Conservation (phyloP, 768 basidiomycete species). For the Clitopilus passeckerianus region DNA sequence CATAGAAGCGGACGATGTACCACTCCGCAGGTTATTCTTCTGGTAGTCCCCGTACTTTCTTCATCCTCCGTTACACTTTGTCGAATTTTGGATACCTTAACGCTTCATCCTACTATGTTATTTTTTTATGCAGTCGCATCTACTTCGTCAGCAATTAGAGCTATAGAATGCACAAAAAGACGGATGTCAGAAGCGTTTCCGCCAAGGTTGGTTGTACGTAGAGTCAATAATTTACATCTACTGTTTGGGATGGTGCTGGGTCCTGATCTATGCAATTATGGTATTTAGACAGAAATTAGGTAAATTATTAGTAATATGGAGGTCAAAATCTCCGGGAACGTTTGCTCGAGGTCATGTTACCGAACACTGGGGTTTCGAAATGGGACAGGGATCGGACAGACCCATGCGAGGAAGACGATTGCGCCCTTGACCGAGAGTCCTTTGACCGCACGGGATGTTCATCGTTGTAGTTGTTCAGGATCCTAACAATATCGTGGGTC, state of each 20-base stretch:
- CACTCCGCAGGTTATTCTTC: constrained; percentile 48
- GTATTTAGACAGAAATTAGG: not conserved
- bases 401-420: no score
- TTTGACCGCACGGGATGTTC: constrained; percentile 55
- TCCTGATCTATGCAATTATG: not conserved
- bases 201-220: no score
- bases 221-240: no score
- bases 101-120: not conserved
- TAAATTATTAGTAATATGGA: not conserved
- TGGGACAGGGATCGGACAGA: not conserved
- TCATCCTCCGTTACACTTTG: not conserved
- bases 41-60: constrained; percentile 22
- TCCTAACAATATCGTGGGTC: constrained; percentile 67
- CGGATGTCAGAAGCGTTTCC: no score
- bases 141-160: no score
- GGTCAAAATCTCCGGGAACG: not conserved
- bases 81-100: not conserved
- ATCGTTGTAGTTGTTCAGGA: constrained; percentile 67
- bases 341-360: not conserved
- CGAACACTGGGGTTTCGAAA: not conserved
- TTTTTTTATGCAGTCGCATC: no score
- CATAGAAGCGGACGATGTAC: constrained; percentile 40
- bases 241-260: no score
- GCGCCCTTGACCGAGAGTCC: no score
- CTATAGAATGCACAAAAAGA: no score